phyloP scores from a whole-genome alignment of 208 protist genomes.

The Crithidia fasciculata region DNA sequence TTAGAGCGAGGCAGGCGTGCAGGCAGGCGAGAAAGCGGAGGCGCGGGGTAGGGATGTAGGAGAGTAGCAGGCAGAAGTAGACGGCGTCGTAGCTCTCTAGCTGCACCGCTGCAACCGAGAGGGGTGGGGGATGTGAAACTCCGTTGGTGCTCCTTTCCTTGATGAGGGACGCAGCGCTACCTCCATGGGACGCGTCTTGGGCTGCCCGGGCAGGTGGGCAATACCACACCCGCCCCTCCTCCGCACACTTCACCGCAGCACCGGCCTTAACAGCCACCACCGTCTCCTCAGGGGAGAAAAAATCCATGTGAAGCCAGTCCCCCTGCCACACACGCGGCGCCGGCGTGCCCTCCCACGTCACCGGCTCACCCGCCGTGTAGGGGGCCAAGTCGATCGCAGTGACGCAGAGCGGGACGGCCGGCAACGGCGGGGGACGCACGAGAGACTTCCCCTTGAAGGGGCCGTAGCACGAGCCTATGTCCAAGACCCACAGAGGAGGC shows the following conservation, averaged over 20 bases:
- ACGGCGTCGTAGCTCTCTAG: slow-evolving; percentile 68
- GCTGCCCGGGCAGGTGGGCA: neutral
- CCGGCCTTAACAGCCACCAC: too few species aligned
- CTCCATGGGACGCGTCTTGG: neutral
- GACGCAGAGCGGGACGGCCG: slow-evolving; percentile 58
- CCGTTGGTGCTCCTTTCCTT: neutral
- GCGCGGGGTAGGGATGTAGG: slow-evolving; percentile 78
- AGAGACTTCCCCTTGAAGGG: slow-evolving; percentile 57
- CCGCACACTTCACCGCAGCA: neutral
- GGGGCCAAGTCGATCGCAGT: slow-evolving; percentile 71
- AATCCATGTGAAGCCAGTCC: slow-evolving; percentile 72
- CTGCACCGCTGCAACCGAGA: slow-evolving; percentile 15
- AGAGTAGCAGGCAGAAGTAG: slow-evolving; percentile 86
- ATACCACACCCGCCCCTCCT: slow-evolving; percentile 5
- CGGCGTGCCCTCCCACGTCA: neutral
- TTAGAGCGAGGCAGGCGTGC: slow-evolving; percentile 76
- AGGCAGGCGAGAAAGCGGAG: slow-evolving; percentile 81
- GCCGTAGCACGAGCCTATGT: slow-evolving; percentile 88
- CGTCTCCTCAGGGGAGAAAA: slow-evolving; percentile 31
- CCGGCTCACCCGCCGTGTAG: slow-evolving; percentile 28
- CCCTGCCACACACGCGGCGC: slow-evolving; percentile 33
- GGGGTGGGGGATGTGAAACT: neutral
- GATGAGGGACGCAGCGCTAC: neutral
- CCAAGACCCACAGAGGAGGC: slow-evolving; percentile 60
- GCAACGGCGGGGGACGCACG: slow-evolving; percentile 25